phyloP scores from a whole-genome alignment of 225 moss, liverwort and hornwort genomes.

The Polytrichum formosum region DNA sequence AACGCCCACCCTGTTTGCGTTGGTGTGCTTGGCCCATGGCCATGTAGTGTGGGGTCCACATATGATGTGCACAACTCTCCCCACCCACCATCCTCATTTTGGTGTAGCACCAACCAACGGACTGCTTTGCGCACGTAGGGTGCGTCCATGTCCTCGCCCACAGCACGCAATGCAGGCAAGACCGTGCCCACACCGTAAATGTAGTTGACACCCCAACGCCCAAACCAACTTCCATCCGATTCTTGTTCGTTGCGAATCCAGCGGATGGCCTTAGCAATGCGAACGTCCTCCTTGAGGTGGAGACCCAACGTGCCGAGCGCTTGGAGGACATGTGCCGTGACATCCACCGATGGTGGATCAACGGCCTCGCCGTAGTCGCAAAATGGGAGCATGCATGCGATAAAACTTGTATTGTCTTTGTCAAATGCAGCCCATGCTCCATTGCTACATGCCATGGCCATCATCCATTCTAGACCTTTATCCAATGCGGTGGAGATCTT shows the following conservation, averaged over 20 bases:
- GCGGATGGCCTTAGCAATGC: not conserved
- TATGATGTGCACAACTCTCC: slow-evolving; percentile 1
- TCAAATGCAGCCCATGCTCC: slow-evolving; percentile 1
- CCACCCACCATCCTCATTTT: slow-evolving; percentile 2
- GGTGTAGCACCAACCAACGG: not conserved
- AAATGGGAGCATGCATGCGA: not conserved
- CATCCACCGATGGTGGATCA: not conserved
- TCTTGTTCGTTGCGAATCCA: not conserved
- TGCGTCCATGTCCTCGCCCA: not conserved
- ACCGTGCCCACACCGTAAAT: not conserved
- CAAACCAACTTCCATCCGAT: not conserved
- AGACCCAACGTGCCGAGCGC: not conserved
- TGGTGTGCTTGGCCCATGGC: not conserved
- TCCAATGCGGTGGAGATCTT: not conserved
- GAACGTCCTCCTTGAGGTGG: not conserved
- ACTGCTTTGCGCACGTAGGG: not conserved
- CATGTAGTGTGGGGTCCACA: not conserved
- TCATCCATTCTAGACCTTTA: not conserved
- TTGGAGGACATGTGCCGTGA: slow-evolving; percentile 1
- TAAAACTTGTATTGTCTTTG: slow-evolving; percentile 3
- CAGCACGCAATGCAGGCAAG: not conserved
- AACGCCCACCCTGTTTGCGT: slow-evolving; percentile 3
- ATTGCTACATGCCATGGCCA: slow-evolving; percentile 1
- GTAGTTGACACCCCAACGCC: not conserved
- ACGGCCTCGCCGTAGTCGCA: not conserved